These are phyloP conservation scores for Ceratocystis diversiconidia DNA, from an alignment of 2,329 filamentous ascomycete genomes.

Conservation along the genomic window DNA sequence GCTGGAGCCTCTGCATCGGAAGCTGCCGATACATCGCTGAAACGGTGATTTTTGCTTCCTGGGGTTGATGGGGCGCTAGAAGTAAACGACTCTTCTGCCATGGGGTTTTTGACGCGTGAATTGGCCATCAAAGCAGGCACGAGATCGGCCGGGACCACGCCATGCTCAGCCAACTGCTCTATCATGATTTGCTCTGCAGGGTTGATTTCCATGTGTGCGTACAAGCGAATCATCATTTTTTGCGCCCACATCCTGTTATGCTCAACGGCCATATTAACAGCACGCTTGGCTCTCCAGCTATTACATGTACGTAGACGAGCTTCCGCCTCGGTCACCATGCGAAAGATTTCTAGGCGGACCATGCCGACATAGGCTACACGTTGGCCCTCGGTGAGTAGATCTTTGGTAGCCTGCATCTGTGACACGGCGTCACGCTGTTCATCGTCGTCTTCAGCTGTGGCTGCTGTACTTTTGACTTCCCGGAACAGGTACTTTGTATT, in stretches of 20 bases:
- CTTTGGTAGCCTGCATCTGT: constrained; percentile 92
- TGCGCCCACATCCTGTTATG: constrained; percentile 90
- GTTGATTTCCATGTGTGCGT: constrained; percentile 92
- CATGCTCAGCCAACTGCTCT: constrained; percentile 86
- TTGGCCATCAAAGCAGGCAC: constrained; percentile 83
- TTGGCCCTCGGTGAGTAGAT: constrained; percentile 87
- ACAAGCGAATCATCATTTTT: constrained; percentile 93
- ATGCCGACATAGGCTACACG: constrained; percentile 91
- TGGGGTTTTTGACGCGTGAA: constrained; percentile 80
- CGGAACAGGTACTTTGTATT: constrained; percentile 95
- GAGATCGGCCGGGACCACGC: constrained; percentile 70
- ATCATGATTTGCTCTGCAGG: constrained; percentile 94
- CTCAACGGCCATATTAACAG: constrained; percentile 54
- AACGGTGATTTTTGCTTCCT: constrained; percentile 10
- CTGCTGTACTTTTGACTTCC: constrained; percentile 45
- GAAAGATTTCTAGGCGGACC: constrained; percentile 63
- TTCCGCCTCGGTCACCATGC: constrained; percentile 58
- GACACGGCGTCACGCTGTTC: constrained; percentile 72
- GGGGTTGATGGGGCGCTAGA: constrained; percentile 13
- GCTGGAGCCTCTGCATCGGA: constrained; percentile 32
- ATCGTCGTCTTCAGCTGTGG: constrained; percentile 56
- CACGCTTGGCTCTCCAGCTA: constrained; percentile 57
- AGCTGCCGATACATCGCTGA: constrained; percentile 20
- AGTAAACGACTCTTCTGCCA: constrained; percentile 38
- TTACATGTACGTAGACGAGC: constrained; percentile 22